Conservation (phyloP, 2,329 filamentous ascomycete species). For the Penicillium corylophilum region DNA sequence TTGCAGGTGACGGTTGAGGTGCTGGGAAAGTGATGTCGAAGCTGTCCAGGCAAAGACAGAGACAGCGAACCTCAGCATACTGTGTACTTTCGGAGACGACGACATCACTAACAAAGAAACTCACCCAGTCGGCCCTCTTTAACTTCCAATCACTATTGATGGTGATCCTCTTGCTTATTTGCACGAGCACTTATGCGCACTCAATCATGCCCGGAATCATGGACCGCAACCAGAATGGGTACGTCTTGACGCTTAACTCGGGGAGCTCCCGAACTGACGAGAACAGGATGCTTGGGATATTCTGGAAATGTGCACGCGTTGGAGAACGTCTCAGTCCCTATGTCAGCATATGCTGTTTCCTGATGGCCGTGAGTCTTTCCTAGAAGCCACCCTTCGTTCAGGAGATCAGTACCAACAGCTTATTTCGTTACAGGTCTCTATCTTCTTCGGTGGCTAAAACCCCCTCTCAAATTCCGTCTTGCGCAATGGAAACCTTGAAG, state of each 20-base stretch:
- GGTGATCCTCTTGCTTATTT: constrained; percentile 91
- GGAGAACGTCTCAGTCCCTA: constrained; percentile 93
- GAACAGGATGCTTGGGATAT: constrained; percentile 71
- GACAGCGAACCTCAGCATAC: background rate
- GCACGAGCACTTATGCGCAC: constrained; percentile 92
- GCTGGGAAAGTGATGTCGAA: background rate
- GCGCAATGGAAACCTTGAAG: constrained; percentile 1
- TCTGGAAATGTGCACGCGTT: constrained; percentile 94
- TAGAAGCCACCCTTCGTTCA: background rate
- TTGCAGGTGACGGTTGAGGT: background rate
- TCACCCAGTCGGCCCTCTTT: constrained; percentile 82
- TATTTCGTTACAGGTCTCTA: constrained; percentile 29
- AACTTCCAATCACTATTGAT: constrained; percentile 97
- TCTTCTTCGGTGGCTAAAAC: constrained; percentile 38
- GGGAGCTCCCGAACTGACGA: constrained; percentile 4
- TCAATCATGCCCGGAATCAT: constrained; percentile 85
- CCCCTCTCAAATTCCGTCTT: background rate
- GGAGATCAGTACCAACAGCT: constrained; percentile 1
- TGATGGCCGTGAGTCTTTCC: constrained; percentile 75
- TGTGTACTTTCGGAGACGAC: constrained; percentile 1
- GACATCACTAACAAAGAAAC: constrained; percentile 13
- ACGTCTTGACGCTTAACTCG: constrained; percentile 30
- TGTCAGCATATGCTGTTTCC: constrained; percentile 86
- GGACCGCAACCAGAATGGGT: constrained; percentile 92
- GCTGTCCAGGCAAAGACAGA: background rate